Evolutionary conservation across 2,329 filamentous ascomycete genomes (phyloP), one percentile per base, ranked within the genome.

Genomic region (Nectriaceae sp.): DNA sequence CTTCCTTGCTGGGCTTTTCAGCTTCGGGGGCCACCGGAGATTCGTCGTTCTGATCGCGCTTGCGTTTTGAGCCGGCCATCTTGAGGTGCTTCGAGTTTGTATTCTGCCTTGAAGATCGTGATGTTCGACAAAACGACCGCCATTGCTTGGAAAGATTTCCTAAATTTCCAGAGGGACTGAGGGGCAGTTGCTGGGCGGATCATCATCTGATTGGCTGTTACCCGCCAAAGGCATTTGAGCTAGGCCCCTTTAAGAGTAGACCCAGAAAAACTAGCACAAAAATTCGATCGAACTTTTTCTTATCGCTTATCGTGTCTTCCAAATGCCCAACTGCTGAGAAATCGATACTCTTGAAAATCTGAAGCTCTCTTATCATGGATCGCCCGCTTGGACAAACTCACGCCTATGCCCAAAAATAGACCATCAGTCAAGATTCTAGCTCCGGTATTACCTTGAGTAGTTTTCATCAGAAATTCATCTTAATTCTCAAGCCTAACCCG

Each of bases 11-110:
- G 39, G 65, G 38, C 45, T 66, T 58, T 41, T 64, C 62, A 42
- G 57, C 55, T 26, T 62, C 52, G 39, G 56, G 44, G 15, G 41
- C 43, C 31, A 69, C 63, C 3, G 70, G 68, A 5, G 77, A 74
- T 54, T 79, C 75, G 62, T 81, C 75, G 54, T 75, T 77, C 48
- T 77, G 73, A 54, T 83, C 75, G 55, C 84, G 73, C 70, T 86
- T 86, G 51, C 83, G 75, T 69, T 85, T 86, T 19, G 39, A 49
- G 11, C 50, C 42, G 2, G 47, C 55, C 60, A 63, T 63, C 35
- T 40, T 52, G 52, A 21, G 16, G 40, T 21, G 36, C 43, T 40
- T 40, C 13, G 37, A 45, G 44, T 20, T n/a, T 46, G 5, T 19
- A 35, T 31, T 18, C 19, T 26, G 18, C 37, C 35, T 44, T 18